These are phyloP conservation scores for Pleurotus tuber-regium DNA, from an alignment of 768 basidiomycete species.

Conservation along the genomic window DNA sequence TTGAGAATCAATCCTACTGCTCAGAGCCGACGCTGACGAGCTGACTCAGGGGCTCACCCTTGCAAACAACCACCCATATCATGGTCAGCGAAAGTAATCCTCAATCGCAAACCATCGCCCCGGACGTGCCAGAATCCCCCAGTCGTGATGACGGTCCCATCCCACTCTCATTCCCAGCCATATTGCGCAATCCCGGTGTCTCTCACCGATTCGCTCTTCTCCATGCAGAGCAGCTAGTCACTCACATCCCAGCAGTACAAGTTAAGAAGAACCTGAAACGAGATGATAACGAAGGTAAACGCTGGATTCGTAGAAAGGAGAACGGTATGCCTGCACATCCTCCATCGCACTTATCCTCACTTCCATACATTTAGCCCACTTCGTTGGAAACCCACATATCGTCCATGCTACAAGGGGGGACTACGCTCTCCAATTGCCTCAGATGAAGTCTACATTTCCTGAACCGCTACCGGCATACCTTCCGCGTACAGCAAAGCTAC, in stretches of 20 bases:
- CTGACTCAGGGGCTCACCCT: no score
- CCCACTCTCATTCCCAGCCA: constrained; percentile 72
- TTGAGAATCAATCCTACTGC: no score
- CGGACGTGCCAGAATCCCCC: background rate
- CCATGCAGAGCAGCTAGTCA: constrained; percentile 18
- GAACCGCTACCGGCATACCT: constrained; percentile 72
- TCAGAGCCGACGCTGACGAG: no score
- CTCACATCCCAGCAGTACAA: constrained; percentile 13
- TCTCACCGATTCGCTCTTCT: constrained; percentile 54
- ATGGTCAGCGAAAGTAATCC: background rate
- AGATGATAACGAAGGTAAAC: constrained; percentile 73
- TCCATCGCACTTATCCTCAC: background rate
- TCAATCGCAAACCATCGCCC: background rate
- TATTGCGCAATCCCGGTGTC: constrained; percentile 60
- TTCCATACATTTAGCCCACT: constrained; percentile 47
- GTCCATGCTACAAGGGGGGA: constrained; percentile 60
- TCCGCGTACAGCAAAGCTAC: constrained; percentile 54
- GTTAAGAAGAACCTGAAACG: constrained; percentile 41
- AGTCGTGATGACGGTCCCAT: constrained; percentile 20
- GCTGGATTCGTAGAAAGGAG: constrained; percentile 73
- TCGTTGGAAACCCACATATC: constrained; percentile 72
- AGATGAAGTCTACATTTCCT: constrained; percentile 62
- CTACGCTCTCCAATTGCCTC: constrained; percentile 42
- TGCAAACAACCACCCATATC: no score
- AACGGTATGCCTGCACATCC: constrained; percentile 50